phyloP scores from a whole-genome alignment of 2,329 filamentous ascomycete genomes.

The Clarireedia homoeocarpa region DNA sequence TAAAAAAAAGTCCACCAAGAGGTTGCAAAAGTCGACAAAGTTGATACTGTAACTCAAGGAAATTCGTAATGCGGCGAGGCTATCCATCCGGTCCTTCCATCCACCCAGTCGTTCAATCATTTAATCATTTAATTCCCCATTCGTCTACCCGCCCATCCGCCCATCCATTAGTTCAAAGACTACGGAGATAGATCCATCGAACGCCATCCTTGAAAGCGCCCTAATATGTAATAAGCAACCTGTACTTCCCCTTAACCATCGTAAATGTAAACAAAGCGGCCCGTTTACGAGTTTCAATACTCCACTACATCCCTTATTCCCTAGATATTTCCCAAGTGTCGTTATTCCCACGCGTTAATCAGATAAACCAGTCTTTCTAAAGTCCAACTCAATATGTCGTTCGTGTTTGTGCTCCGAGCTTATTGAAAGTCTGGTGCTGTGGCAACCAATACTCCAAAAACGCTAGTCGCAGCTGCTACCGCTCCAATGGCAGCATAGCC shows the following conservation, averaged over 20 bases:
- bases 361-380: neutral
- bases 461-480: conserved; percentile 28
- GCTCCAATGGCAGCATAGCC: conserved; percentile 31
- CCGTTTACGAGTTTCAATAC: neutral
- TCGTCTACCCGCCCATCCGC: neutral
- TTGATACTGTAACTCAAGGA: neutral
- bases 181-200: neutral
- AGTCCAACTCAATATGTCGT: neutral
- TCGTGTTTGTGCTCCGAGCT: neutral
- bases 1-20: neutral
- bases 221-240: neutral
- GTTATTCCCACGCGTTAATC: neutral
- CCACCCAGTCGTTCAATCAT: neutral
- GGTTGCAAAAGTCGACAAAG: neutral
- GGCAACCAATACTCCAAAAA: conserved; percentile 32
- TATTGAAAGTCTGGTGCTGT: conserved; percentile 30
- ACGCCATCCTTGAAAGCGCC: neutral
- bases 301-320: neutral
- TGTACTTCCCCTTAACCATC: neutral
- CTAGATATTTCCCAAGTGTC: neutral
- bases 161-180: no score
- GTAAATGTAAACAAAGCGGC: neutral
- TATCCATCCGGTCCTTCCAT: neutral
- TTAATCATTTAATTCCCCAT: neutral
- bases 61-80: neutral